phyloP scores from a whole-genome alignment of 352 stramenopile species.

The Phytophthora multivora region DNA sequence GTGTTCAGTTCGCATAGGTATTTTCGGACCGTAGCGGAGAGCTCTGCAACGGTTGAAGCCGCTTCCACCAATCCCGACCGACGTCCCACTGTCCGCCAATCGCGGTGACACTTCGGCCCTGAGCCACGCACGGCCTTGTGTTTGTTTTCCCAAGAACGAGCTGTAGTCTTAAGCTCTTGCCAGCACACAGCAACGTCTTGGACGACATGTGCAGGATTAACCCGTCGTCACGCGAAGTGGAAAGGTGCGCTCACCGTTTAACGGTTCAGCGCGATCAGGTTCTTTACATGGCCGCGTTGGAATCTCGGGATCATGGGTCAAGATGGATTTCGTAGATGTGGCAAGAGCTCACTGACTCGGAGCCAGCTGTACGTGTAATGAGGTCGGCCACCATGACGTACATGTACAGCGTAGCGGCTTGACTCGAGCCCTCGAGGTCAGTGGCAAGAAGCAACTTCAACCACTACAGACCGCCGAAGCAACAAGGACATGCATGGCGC shows the following conservation, averaged over 20 bases:
- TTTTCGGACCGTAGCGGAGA: background rate
- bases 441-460: conserved; percentile 5
- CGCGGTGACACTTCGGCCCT: conserved; percentile 1
- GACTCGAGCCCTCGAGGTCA: background rate
- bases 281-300: background rate
- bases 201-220: too few relatives aligned
- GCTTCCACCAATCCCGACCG: conserved; percentile 1
- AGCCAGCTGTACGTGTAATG: conserved; percentile 1
- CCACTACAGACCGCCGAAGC: background rate
- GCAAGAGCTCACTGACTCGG: background rate
- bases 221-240: background rate
- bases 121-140: background rate
- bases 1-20: background rate
- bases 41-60: too few relatives aligned
- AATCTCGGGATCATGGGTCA: background rate
- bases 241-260: background rate
- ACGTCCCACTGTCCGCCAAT: conserved; percentile 7
- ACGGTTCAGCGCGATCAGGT: background rate
- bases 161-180: too few relatives aligned
- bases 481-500: conserved; percentile 2
- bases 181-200: background rate
- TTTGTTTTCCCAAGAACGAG: too few relatives aligned
- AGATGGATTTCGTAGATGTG: background rate
- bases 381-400: conserved; percentile 2
- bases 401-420: too few relatives aligned